Evolutionary conservation across 768 basidiomycete genomes (phyloP), one percentile per base, ranked within the genome.

Genomic region (Pleurotus ostreatus): DNA sequence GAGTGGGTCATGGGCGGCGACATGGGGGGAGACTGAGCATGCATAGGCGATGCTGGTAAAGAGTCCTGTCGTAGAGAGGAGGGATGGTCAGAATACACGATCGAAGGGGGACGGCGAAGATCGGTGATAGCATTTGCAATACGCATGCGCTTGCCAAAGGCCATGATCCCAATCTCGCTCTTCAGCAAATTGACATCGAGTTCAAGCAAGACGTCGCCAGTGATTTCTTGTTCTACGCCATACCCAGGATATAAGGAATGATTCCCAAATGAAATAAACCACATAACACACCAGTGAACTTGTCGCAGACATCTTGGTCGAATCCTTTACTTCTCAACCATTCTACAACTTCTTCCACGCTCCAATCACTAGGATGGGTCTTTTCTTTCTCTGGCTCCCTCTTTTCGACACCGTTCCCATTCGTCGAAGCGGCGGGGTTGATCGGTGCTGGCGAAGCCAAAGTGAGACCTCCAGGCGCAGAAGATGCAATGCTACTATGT

Each of bases 201-300:
- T 64, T 97, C 96, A 55, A 98, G 84, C 5, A 99, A 82, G 30
- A 98, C 92, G 63, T 99, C 97, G 16, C 97, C 97, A 0, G 94
- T 92, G 54, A 99, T 98, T 74, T 99, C 97, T 84, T 99, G 94
- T 73, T 98, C 96, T 94, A 67, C 41, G 58, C 40, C 16, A 23
- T 2, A 49, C 26, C 6, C 23, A 60, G 25, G 60, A 48, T 40
- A 57, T 9, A 18, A 53, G 44, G 2, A 55, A 37, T 7, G 16
- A 45, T 16, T 18, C 25, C 22, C 49, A 26, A 26, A n/a, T 5
- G 12, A 25, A 16, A 41, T 2, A 60, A 2, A 57, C 30, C 34
- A 34, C 22, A n/a, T 22, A 23, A 75, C 83, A 59, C 62, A 92
- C 93, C 94, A 41, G 79, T 84, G 66, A 99, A 98, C 67, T 91